Conservation (phyloP, 345 rosid species). For the Linum usitatissimum region DNA sequence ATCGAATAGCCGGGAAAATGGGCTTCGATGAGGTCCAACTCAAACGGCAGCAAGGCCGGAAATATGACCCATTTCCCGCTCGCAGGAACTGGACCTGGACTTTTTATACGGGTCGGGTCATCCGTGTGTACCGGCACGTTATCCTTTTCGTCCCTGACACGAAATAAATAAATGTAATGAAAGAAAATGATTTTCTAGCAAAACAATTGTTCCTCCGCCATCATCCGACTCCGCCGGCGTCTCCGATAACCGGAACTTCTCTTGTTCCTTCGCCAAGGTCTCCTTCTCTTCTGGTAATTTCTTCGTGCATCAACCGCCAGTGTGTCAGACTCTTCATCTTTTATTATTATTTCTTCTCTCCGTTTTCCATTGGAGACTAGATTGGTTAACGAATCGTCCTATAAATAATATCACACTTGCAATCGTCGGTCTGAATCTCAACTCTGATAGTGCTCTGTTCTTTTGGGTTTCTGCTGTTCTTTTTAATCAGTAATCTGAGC, state of each 20-base stretch:
- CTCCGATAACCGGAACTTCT: not conserved
- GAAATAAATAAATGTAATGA: too few relatives aligned
- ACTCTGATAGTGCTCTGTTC: not conserved
- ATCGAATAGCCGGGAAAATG: too few relatives aligned
- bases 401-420: not conserved
- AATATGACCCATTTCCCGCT: too few relatives aligned
- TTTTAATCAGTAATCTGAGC: too few relatives aligned
- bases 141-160: too few relatives aligned
- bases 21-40: too few relatives aligned
- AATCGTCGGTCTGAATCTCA: not conserved
- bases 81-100: too few relatives aligned
- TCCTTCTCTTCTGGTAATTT: not conserved
- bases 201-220: not conserved
- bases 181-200: not conserved
- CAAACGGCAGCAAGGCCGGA: too few relatives aligned
- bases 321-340: not conserved
- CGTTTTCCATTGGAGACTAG: not conserved
- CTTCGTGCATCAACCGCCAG: not conserved
- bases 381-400: too few relatives aligned
- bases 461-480: not conserved
- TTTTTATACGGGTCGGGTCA: too few relatives aligned
- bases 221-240: not conserved
- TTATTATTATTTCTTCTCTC: not conserved
- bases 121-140: too few relatives aligned
- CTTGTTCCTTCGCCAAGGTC: not conserved